Evolutionary conservation across 1,139 yeast genomes (phyloP), one percentile per base, ranked within the genome.

Genomic region (Saccharomyces hybrid): DNA sequence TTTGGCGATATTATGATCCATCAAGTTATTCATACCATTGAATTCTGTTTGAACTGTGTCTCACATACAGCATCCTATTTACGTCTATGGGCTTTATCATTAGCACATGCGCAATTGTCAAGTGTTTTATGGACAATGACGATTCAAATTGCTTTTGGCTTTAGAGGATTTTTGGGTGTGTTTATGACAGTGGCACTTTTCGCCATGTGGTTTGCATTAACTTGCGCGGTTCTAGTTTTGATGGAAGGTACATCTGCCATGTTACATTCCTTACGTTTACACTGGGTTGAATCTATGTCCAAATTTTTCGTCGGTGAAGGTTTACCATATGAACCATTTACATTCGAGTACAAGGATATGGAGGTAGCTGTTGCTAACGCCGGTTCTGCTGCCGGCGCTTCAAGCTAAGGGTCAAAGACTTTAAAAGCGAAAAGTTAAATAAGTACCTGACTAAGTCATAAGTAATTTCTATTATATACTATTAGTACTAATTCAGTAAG

Each of bases 221-320:
- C 99, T 0, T 91, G 90, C 48, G 84, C 90, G 62, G 90, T 95
- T 56, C 79, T 95, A 69, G 98, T 95, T 52, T 78, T 90, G 57
- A 93, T 95, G 99, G 99, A 95, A 73, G 99, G 99, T 53, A 95
- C 99, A 0, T 88, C 96, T 47, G 99, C 99, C 29, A 95, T 95
- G 99, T 79, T 95, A 66, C 99, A 95, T 73, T 88, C 97, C 27
- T 79, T 95, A 65, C 87, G 99, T 73, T 76, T 93, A 68, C 99
- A 93, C 71, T 93, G 99, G 99, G 99, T 95, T 55, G 99, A 95
- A 73, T 91, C 97, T 32, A 95, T 95, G 99, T 90, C 97, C 51
- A 95, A 95, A 74, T 95, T 88, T 71, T 95, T 93, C 66, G 89
- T 87, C 65, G 99, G 99, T 63, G 98, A 93, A 68, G 99, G 99